Conservation (phyloP, 2,329 filamentous ascomycete genomes). For the Trichoderma simmonsii region DNA sequence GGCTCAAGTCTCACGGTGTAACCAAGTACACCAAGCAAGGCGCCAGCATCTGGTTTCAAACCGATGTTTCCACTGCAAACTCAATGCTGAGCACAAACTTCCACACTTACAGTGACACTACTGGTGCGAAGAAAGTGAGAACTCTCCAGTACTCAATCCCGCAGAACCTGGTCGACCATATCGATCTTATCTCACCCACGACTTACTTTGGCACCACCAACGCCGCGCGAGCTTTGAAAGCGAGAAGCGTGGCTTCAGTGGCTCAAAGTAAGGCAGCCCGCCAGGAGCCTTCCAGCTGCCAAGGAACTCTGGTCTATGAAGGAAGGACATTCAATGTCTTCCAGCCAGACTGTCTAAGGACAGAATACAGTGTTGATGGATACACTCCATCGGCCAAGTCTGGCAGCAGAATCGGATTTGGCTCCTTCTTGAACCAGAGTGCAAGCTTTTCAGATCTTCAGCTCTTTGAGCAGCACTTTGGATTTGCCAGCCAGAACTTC, state of each 20-base stretch:
- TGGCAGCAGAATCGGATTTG: conserved; percentile 17
- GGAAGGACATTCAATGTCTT: not conserved
- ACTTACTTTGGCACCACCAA: conserved; percentile 18
- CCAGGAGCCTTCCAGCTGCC: not conserved
- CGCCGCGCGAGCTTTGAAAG: not conserved
- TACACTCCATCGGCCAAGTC: conserved; percentile 15
- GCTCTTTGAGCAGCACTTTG: conserved; percentile 3
- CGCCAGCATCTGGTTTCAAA: not conserved
- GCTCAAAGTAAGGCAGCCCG: not conserved
- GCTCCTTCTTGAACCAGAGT: conserved; percentile 18
- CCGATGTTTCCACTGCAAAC: conserved; percentile 5
- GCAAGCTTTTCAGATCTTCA: conserved; percentile 17
- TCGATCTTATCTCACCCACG: conserved; percentile 22
- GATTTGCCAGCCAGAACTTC: conserved; percentile 8
- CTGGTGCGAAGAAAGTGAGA: conserved; percentile 5
- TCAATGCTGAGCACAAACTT: conserved; percentile 8
- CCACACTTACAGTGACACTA: not conserved
- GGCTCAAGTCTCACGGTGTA: conserved; percentile 9
- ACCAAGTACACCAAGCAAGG: not conserved
- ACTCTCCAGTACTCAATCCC: conserved; percentile 23
- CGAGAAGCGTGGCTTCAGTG: not conserved
- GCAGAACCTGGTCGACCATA: conserved; percentile 17
- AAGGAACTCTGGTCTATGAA: not conserved
- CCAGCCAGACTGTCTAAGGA: conserved; percentile 19
- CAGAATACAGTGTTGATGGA: conserved; percentile 20